Evolutionary conservation across 2,329 filamentous ascomycete genomes (phyloP), one percentile per base, ranked within the genome.

Genomic region (Pseudogymnoascus sp.): DNA sequence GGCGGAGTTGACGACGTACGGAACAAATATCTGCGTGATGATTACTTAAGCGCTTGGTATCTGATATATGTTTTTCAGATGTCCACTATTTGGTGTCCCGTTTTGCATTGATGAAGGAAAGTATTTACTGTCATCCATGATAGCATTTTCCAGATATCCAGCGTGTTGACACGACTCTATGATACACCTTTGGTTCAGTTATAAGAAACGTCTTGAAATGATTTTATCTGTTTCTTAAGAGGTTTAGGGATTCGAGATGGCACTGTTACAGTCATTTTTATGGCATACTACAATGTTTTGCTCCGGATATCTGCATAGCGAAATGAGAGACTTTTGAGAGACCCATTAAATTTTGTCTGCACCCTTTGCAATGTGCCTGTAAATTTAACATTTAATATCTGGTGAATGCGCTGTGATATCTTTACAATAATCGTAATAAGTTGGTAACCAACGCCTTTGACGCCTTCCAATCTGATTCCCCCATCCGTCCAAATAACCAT

Each of bases 391-490:
- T 53, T 53, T 53, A 12, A 53, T 56, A 56, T 56, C 8, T 56
- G 46, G 25, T 56, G 28, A 56, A 56, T 34, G 28, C 50, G 28
- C 50, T 56, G 28, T 56, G 50, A 56, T 56, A 56, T 56, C 28
- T 56, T 8, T 56, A 56, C 50, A 56, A 18, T 36, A 56, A 56
- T 36, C 28, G 50, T 56, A 56, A 21, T 56, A 56, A 16, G 6
- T 53, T 18, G 50, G 28, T 56, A n/a, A 56, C 50, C 34, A 63
- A 62, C 62, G 46, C 65, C 66, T 23, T 21, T 63, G 61, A 66
- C 62, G 66, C 65, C 64, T 38, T 62, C 18, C 44, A 42, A 42
- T 65, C n/a, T 46, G 14, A 10, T 50, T 50, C n/a, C 28, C 28
- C 50, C 25, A 31, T 34, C 50, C 50, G 16, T 36, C 21, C 28